Percentiles rank a stretch among this genome's conserved stretches.
Conservation (phyloP, 164 flowering plant species). For the Annona cherimola region DNA sequence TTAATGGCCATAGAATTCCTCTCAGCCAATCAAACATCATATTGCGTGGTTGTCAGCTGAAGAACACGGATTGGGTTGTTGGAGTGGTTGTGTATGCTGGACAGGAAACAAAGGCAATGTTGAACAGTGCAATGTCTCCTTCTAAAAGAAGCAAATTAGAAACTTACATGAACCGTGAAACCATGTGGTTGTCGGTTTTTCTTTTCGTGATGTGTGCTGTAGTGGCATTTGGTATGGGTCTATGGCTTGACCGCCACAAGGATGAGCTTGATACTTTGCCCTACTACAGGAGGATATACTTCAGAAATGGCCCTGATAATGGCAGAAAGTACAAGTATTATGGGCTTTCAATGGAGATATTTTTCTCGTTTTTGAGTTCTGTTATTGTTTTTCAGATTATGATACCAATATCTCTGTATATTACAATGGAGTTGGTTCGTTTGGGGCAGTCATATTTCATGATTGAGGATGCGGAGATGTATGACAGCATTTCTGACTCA, state of each 20-base stretch:
- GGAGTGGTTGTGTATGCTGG: constrained; percentile 96
- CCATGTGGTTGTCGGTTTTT: constrained; percentile 78
- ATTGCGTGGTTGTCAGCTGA: constrained; percentile 91
- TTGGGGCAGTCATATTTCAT: constrained; percentile 92
- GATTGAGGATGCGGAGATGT: constrained; percentile 82
- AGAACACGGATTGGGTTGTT: constrained; percentile 78
- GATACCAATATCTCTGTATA: constrained; percentile 92
- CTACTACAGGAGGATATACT: constrained; percentile 60
- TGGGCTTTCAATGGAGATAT: constrained; percentile 74
- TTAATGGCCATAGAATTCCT: constrained; percentile 53
- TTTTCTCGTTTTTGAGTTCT: constrained; percentile 86
- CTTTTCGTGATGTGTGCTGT: constrained; percentile 72
- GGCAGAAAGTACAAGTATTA: constrained; percentile 53
- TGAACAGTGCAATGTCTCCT: constrained; percentile 84
- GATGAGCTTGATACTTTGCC: constrained; percentile 71
- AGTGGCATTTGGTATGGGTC: constrained; percentile 74
- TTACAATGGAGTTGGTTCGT: constrained; percentile 93
- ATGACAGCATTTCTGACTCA: constrained; percentile 47
- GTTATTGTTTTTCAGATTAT: constrained; percentile 90
- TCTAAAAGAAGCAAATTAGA: constrained; percentile 85
- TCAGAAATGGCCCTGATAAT: constrained; percentile 26
- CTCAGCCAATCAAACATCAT: constrained; percentile 83
- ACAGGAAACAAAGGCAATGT: constrained; percentile 94
- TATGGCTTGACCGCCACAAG: constrained; percentile 67
- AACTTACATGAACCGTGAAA: constrained; percentile 83